Evolutionary conservation across 495 filamentous ascomycete genomes (phyloP).

Genomic region (Trichoderma parareesei): DNA sequence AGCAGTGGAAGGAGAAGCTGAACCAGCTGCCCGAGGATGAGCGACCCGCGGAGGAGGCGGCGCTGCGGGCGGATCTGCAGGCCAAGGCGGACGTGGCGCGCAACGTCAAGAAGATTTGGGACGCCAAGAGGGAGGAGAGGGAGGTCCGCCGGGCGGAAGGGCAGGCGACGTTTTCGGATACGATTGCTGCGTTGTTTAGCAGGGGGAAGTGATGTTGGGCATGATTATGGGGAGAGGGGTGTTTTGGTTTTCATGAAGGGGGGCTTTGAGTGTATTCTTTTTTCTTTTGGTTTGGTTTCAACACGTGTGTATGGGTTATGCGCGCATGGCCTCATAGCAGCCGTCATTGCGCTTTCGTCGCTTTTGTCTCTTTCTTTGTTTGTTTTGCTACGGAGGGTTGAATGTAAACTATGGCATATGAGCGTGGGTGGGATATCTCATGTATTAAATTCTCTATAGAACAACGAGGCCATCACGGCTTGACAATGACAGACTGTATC

Average conservation of each 20-base stretch:
- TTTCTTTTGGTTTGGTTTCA: background rate
- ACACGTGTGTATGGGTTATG: background rate
- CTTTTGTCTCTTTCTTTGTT: background rate
- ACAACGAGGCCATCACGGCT: background rate
- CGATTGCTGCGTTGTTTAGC: constrained; percentile 20
- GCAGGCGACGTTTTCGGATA: constrained; percentile 44
- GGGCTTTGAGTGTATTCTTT: background rate
- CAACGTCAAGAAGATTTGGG: constrained; percentile 45
- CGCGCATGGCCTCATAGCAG: background rate
- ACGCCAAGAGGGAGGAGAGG: constrained; percentile 49
- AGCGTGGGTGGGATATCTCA: background rate
- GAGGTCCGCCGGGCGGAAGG: constrained; percentile 52
- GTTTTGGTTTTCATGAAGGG: background rate
- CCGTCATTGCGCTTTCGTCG: background rate
- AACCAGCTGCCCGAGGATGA: constrained; percentile 54
- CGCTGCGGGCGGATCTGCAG: constrained; percentile 51
- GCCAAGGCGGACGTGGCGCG: constrained; percentile 47
- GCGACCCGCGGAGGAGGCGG: constrained; percentile 56
- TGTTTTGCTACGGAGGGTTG: background rate
- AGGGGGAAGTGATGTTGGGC: background rate
- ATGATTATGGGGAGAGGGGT: background rate
- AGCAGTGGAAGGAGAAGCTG: constrained; percentile 44
- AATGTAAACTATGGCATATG: constrained; percentile 1
- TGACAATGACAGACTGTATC: background rate
- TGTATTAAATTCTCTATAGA: background rate